Percentiles rank a stretch among this genome's conserved stretches.
Evolutionary conservation across 768 basidiomycete genomes (phyloP).

Genomic region (Podaxis sp.): DNA sequence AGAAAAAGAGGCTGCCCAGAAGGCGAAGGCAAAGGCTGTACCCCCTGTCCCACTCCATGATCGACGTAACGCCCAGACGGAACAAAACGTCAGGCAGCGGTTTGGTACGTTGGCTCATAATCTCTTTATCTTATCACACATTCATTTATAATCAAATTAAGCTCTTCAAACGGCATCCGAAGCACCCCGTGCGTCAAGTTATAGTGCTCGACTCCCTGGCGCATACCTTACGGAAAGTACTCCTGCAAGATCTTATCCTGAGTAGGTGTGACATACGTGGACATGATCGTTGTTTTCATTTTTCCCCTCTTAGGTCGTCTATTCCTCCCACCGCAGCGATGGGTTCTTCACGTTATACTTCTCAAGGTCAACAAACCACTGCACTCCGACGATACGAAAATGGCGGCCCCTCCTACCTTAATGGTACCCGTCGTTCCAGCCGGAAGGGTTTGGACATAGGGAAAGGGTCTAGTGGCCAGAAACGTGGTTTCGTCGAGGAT

Average conservation of each 20-base stretch:
- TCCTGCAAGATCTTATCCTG: conserved; percentile 4
- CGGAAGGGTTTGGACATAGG: not conserved
- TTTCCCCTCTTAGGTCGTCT: not conserved
- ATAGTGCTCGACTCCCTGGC: conserved; percentile 10
- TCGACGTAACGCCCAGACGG: conserved; percentile 34
- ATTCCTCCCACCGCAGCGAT: not conserved
- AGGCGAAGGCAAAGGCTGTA: conserved; percentile 32
- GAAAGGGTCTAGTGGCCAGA: not conserved
- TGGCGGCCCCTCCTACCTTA: not conserved
- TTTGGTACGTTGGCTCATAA: conserved; percentile 31
- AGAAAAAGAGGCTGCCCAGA: conserved; percentile 42
- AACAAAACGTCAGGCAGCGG: conserved; percentile 47
- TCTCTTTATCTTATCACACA: conserved; percentile 10
- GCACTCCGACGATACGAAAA: not conserved
- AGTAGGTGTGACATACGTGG: not conserved
- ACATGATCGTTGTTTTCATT: not conserved
- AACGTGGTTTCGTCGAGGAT: conserved; percentile 15
- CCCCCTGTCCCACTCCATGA: conserved; percentile 27
- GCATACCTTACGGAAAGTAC: conserved; percentile 10
- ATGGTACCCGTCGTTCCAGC: not conserved
- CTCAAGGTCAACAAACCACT: not conserved
- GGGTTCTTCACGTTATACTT: not conserved
- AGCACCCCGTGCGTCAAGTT: conserved; percentile 9
- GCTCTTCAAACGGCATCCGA: conserved; percentile 6
- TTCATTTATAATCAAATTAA: conserved; percentile 8